Evolutionary conservation across 768 basidiomycete species (phyloP), one percentile per base, ranked within the genome.

Genomic region (Mycena albidolilacea): DNA sequence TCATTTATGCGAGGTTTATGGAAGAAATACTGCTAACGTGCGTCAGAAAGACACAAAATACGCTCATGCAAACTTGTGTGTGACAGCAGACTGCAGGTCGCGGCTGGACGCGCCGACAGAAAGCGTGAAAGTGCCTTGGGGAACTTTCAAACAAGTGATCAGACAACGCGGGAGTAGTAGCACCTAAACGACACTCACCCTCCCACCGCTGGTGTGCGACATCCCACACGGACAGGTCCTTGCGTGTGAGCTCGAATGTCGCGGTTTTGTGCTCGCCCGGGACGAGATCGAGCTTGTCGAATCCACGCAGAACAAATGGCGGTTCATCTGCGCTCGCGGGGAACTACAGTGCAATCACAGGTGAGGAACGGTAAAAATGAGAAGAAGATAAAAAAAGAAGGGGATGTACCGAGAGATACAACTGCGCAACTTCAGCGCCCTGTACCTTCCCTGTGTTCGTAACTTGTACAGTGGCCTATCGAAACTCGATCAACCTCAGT

Each of bases 401-500:
- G 11, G 0, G 23, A 46, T 41, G 30, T 19, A 69, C 68, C 61
- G 64, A 60, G 58, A 71, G 19, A 48, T 71, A 71, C 37, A 70
- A 44, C 50, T 71, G 64, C 3, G 64, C 58, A 37, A 71, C 70
- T 63, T 71, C 70, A 38, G 70, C 70, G n/a, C 70, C 70, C 11
- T 41, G 64, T 1, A 67, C 70, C 14, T 37, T 30, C 3, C 64
- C 70, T 0, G 46, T 60, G 43, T 71, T 71, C n/a, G 48, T 67
- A 7, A 71, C 23, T 19, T 55, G n/a, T 23, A 71, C 38, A 14
- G 58, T 54, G 15, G 70, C 70, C 64, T 71, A 41, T 14, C 9
- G 17, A 39, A 43, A 44, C 3, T 11, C 15, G 14, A 23, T 17
- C 19, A 14, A 14, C 7, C 30, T 35, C 15, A 17, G 11, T 43